A percentile compares a stretch with the other conserved stretches of the same genome.
phyloP scores from a whole-genome alignment of 352 stramenopile species.

The Globisporangium lucens region DNA sequence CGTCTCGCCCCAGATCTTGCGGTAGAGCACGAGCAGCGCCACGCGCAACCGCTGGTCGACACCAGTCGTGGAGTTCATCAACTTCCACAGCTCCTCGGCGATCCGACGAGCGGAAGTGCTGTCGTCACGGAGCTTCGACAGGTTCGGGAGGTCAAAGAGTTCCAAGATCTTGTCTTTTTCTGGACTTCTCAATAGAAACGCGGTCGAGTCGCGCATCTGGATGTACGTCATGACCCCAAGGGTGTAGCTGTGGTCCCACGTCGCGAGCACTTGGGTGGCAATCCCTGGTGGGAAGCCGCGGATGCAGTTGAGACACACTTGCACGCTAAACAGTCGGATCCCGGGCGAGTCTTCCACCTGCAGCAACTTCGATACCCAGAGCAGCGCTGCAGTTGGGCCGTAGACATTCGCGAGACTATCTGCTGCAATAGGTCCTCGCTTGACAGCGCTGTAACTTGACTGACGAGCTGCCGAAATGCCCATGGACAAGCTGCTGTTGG shows the following conservation, averaged over 20 bases:
- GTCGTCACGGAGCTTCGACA: slow-evolving; percentile 71
- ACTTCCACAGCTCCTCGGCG: slow-evolving; percentile 64
- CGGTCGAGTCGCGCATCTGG: slow-evolving; percentile 72
- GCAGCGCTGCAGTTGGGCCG: slow-evolving; percentile 57
- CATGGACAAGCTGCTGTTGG: slow-evolving; percentile 15
- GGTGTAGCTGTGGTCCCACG: slow-evolving; percentile 82
- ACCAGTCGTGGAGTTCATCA: slow-evolving; percentile 62
- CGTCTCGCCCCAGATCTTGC: slow-evolving; percentile 79
- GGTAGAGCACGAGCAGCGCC: slow-evolving; percentile 71
- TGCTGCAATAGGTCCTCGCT: slow-evolving; percentile 14
- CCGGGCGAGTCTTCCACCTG: slow-evolving; percentile 63
- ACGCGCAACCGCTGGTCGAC: slow-evolving; percentile 77
- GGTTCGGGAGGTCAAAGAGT: slow-evolving; percentile 54
- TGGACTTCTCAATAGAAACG: slow-evolving; percentile 72
- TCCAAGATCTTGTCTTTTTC: slow-evolving; percentile 71
- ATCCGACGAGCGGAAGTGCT: slow-evolving; percentile 65
- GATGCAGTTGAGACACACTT: slow-evolving; percentile 82
- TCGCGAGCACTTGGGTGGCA: slow-evolving; percentile 71
- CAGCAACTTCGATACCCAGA: slow-evolving; percentile 67
- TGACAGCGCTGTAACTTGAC: slow-evolving; percentile 5
- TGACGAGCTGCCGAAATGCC: background rate
- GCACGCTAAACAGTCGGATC: slow-evolving; percentile 70
- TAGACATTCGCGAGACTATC: slow-evolving; percentile 55
- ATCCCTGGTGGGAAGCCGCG: slow-evolving; percentile 70
- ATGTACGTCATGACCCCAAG: slow-evolving; percentile 69